Base-by-base conservation (phyloP, 768 basidiomycete species). In the Lactarius akahatsu region DNA sequence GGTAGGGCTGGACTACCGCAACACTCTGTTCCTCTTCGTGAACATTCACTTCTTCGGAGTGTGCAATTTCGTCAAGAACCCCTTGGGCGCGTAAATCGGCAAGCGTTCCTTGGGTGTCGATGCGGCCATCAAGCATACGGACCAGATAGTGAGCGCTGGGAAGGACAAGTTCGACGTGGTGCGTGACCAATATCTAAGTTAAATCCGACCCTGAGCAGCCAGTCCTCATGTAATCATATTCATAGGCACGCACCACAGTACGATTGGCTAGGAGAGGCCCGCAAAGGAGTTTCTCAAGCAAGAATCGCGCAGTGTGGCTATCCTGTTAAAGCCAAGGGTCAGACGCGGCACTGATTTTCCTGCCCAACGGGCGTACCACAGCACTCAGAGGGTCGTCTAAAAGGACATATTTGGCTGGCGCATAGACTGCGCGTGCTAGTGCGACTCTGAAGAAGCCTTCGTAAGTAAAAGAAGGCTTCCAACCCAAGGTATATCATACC, bases 331-430 rank as follows among this genome's bases (percentile, higher is more conserved):
- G 56, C 9, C 34, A 26, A 61, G 18, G 40, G n/a, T 47, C 16
- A 62, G 60, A n/a, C 45, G 11, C 2, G 15, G 40, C 0, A 34
- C 63, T 6, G 32, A 23, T 6, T 13, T 28, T 3, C 69, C 34
- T 13, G 74, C 71, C 56, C 69, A 65, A 62, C 34, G 4, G 23
- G 78, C 88, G 54, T 79, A 89, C 90, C 57, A 94, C 90, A 3
- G 91, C 91, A 69, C 91, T 91, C 41, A 94, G 76, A 4, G 90
- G 90, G 71, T 93, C 92, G 70, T 94, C 91, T 52, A 94, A 75
- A n/a, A 94, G 78, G 0, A 92, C 85, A 62, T 78, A 79, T 70
- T 72, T 76, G 0, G 75, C 71, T 0, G 73, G 75, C 61, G 89
- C 86, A 74, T 94, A 94, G 0, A 92, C 87, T 0, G 92, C 92